A percentile compares a stretch with the other conserved stretches of the same genome.
phyloP scores from a whole-genome alignment of 805 yeast species.

The Jamesozyma rosinii region DNA sequence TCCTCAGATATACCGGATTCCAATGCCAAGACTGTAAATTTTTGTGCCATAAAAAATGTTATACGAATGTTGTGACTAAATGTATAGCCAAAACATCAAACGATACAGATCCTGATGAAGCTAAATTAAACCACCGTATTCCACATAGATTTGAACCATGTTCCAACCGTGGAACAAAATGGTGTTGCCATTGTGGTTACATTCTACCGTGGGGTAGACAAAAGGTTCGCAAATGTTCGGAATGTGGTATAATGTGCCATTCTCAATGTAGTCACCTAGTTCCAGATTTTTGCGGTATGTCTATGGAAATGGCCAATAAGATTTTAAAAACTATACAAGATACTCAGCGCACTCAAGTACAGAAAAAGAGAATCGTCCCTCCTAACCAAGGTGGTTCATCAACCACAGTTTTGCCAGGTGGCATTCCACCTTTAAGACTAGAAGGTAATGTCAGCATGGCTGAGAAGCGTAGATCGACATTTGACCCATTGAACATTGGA shows the following conservation, averaged over 20 bases:
- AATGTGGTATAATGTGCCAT: constrained; percentile 93
- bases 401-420: neutral
- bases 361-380: constrained; percentile 7
- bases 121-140: constrained; percentile 85
- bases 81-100: constrained; percentile 71
- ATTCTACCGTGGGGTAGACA: constrained; percentile 91
- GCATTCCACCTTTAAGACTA: neutral
- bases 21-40: constrained; percentile 82
- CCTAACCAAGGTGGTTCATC: neutral
- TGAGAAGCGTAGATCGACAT: constrained; percentile 1
- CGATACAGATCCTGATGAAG: constrained; percentile 61
- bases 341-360: constrained; percentile 40
- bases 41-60: constrained; percentile 73
- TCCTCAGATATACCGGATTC: constrained; percentile 74
- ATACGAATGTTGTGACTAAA: constrained; percentile 69
- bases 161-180: constrained; percentile 88
- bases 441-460: neutral
- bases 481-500: neutral
- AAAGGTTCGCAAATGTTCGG: constrained; percentile 83
- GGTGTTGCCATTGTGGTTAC: constrained; percentile 99
- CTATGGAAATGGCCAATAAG: constrained; percentile 92
- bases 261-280: constrained; percentile 86
- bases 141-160: constrained; percentile 95
- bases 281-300: constrained; percentile 98
- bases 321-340: constrained; percentile 75